These are phyloP conservation scores for Candida glaebosa DNA, from an alignment of 805 yeast genomes.

Conservation along the genomic window DNA sequence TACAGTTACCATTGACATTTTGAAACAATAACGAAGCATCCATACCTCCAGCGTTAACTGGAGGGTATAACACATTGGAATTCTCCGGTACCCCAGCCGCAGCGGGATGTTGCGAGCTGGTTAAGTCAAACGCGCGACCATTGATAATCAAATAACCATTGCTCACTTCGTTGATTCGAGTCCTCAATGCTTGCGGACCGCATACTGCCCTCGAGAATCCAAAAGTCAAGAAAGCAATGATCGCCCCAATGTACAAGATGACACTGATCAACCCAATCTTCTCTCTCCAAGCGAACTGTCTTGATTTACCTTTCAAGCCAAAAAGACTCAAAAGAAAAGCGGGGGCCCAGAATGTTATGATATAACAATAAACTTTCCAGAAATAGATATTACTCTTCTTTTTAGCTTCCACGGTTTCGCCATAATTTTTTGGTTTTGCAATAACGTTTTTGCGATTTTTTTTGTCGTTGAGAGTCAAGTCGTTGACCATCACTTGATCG, in stretches of 20 bases:
- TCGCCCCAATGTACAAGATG: slow-evolving; percentile 67
- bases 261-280: slow-evolving; percentile 81
- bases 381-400: slow-evolving; percentile 27
- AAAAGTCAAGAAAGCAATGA: slow-evolving; percentile 84
- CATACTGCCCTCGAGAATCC: slow-evolving; percentile 90
- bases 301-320: slow-evolving; percentile 75
- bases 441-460: slow-evolving; percentile 8
- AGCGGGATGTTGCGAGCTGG: slow-evolving; percentile 71
- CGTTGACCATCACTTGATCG: slow-evolving; percentile 23
- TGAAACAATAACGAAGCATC: slow-evolving; percentile 86
- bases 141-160: slow-evolving; percentile 67
- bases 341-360: slow-evolving; percentile 91
- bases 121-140: slow-evolving; percentile 75
- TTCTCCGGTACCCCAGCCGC: slow-evolving; percentile 76
- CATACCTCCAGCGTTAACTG: slow-evolving; percentile 80
- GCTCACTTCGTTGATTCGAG: slow-evolving; percentile 58
- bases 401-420: slow-evolving; percentile 5
- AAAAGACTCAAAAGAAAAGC: slow-evolving; percentile 62
- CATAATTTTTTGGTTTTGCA: slow-evolving; percentile 8
- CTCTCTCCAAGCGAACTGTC: slow-evolving; percentile 97
- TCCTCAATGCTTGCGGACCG: slow-evolving; percentile 37
- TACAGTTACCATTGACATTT: slow-evolving; percentile 89
- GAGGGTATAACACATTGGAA: slow-evolving; percentile 76
- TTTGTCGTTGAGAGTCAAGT: slow-evolving; percentile 4
- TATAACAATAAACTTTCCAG: slow-evolving; percentile 84